These are phyloP conservation scores for Chloris gayana DNA, from an alignment of 176 grass and related monocot genomes.

Conservation along the genomic window DNA sequence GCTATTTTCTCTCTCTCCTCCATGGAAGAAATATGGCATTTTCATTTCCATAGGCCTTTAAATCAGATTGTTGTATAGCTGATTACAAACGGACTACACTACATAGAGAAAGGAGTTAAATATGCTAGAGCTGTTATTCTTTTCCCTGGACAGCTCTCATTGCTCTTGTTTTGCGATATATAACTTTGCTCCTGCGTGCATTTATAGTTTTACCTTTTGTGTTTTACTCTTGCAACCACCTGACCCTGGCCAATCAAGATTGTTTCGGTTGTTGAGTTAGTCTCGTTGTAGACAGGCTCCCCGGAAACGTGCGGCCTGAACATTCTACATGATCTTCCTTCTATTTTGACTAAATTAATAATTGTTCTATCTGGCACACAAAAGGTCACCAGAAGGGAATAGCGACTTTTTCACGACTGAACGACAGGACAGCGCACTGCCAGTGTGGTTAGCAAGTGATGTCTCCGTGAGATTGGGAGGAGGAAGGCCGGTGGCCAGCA, in stretches of 20 bases:
- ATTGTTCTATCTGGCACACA: neutral
- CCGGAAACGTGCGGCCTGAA: neutral
- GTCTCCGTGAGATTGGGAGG: no score
- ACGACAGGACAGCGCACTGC: no score
- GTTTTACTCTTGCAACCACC: no score
- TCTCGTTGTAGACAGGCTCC: neutral
- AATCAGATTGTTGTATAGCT: constrained; percentile 19
- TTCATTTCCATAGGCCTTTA: constrained; percentile 16
- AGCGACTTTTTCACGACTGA: neutral
- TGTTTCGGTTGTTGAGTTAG: constrained; percentile 43
- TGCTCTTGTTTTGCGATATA: neutral
- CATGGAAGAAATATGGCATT: neutral
- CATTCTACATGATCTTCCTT: neutral
- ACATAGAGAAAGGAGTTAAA: neutral
- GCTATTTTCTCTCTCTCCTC: neutral
- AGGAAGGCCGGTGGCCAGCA: no score
- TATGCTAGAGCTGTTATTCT: neutral
- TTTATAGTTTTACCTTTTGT: no score
- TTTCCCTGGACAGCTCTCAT: constrained; percentile 23
- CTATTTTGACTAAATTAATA: neutral
- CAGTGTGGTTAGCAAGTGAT: no score
- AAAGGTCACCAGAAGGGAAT: neutral
- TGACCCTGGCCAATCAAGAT: neutral
- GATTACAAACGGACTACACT: constrained; percentile 3
- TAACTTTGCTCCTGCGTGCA: neutral